Conservation (phyloP, 2,329 filamentous ascomycete genomes). For the Ophiostoma ips region DNA sequence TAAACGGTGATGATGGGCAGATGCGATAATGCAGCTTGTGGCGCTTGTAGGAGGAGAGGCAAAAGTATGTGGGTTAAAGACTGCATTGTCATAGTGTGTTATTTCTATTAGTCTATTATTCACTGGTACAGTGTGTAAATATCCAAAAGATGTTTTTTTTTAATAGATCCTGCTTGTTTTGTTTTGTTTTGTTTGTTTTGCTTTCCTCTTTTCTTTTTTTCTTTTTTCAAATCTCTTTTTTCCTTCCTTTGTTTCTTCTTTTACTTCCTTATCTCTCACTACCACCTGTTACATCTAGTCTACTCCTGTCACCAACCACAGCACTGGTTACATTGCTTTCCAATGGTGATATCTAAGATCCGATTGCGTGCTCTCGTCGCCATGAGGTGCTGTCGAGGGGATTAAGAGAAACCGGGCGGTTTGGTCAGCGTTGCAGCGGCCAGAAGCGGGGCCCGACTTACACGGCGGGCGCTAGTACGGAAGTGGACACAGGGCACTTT, state of each 20-base stretch:
- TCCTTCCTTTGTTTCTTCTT: not conserved
- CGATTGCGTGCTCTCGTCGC: not conserved
- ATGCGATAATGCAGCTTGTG: too few species aligned
- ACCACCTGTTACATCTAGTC: too few species aligned
- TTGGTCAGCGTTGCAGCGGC: not conserved
- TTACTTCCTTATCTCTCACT: too few species aligned
- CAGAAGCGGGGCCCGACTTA: not conserved
- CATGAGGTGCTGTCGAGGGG: slow-evolving; percentile 55
- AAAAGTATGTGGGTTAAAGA: too few species aligned
- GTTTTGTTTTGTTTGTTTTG: too few species aligned
- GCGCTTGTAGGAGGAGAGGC: too few species aligned
- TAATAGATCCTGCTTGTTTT: too few species aligned
- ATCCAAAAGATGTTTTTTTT: not conserved
- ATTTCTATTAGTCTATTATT: too few species aligned
- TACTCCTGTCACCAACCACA: too few species aligned
- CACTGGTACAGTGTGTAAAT: too few species aligned
- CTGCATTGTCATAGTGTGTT: too few species aligned
- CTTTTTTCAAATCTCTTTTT: not conserved
- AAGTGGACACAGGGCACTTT: too few species aligned
- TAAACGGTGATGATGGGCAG: not conserved
- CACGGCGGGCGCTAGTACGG: not conserved
- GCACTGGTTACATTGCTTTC: slow-evolving; percentile 16
- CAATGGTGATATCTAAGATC: not conserved
- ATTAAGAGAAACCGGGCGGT: slow-evolving; percentile 50
- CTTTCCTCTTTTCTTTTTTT: not conserved